Evolutionary conservation across 345 rosid species (phyloP), one percentile per base, ranked within the genome.

Genomic region (Gossypium raimondii): DNA sequence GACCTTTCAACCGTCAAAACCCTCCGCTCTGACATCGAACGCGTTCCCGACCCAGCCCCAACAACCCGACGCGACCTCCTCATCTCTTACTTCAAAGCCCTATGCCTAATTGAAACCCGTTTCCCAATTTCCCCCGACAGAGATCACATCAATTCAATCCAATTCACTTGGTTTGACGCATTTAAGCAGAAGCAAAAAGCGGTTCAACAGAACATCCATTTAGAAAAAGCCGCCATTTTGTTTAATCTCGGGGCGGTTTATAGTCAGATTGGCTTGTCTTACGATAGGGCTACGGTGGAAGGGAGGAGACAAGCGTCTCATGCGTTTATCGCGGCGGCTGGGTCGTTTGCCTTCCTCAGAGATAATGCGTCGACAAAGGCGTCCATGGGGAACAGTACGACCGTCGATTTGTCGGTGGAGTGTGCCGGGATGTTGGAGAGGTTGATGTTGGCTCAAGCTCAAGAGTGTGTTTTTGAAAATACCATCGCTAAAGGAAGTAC

Each of bases 391-490:
- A 84, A 84, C 63, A 87, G 91, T 22, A 84, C 90, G 45, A 95
- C 98, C 7, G 86, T 95, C 65, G 99, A 95, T 74, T 69, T 95
- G 71, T 86, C 97, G 59, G 87, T 89, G 71, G 98, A 93, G 86
- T 95, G 99, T 38, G 92, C 82, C 2, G 96, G 94, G 51, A 95
- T 95, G 99, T 76, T 95, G 81, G 99, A 95, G 81, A 78, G 97
- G 79, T 72, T 95, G 83, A 95, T 95, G 97, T 79, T 93, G 45
- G 99, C 99, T 8, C 97, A 95, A 77, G 99, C 97, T 44, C 99
- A 95, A 77, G 99, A 95, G 81, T 91, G 97, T 74, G 99, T 95
- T 16, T 95, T 95, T 61, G 99, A 95, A 84, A 95, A 93, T 55
- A 85, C 97, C 11, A 95, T 95, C 68, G 94, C 98, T 53, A 95